Percentiles rank a stretch among this genome's conserved stretches.
These are phyloP conservation scores for Saturnispora silvae DNA, from an alignment of 805 yeast species.

Conservation along the genomic window DNA sequence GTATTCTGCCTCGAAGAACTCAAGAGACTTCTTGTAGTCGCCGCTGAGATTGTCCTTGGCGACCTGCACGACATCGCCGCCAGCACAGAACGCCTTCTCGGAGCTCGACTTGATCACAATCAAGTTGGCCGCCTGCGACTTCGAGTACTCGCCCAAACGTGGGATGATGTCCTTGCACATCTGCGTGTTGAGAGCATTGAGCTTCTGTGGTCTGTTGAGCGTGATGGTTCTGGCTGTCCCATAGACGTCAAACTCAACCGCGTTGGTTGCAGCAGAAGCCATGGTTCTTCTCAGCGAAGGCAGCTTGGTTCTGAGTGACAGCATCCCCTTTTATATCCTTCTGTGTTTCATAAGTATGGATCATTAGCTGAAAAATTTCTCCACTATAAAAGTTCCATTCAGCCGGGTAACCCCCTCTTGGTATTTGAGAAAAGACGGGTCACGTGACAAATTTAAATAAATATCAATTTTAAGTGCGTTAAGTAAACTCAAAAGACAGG, in stretches of 20 bases:
- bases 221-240: conserved; percentile 63
- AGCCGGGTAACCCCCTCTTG: conserved; percentile 1
- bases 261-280: conserved; percentile 12
- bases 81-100: conserved; percentile 83
- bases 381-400: not conserved
- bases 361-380: too few relatives aligned
- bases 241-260: conserved; percentile 49
- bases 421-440: too few relatives aligned
- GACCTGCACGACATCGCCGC: conserved; percentile 86
- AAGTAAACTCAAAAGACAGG: too few relatives aligned
- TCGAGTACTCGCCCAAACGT: conserved; percentile 65
- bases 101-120: conserved; percentile 56
- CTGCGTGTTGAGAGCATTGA: conserved; percentile 70
- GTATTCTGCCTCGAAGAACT: conserved; percentile 74
- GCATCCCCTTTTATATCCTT: not conserved
- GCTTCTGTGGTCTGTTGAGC: conserved; percentile 69
- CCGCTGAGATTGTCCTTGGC: conserved; percentile 48
- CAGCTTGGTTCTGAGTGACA: not conserved
- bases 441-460: not conserved
- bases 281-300: conserved; percentile 11
- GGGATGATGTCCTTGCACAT: conserved; percentile 70
- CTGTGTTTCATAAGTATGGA: too few relatives aligned
- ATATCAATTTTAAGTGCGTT: not conserved
- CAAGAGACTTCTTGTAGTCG: conserved; percentile 38
- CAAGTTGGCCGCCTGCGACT: conserved; percentile 52